Conservation (phyloP, 2,329 filamentous ascomycete species). For the Verticillium nonalfalfae region DNA sequence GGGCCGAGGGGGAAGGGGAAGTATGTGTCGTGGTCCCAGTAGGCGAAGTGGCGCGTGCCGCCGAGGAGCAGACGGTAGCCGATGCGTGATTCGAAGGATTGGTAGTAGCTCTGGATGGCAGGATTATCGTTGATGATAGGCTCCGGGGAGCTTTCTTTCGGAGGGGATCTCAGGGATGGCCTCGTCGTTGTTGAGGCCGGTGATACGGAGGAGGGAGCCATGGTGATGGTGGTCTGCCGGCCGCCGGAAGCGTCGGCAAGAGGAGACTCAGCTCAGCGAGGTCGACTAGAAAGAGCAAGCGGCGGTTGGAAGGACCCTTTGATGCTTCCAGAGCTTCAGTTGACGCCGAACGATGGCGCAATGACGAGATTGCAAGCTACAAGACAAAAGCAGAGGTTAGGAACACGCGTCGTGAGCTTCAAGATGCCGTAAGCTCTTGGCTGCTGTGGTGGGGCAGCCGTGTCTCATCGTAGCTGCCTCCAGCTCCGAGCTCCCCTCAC, state of each 20-base stretch:
- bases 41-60: conserved; percentile 43
- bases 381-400: no score
- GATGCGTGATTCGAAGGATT: conserved; percentile 35
- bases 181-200: not conserved
- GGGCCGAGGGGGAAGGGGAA: conserved; percentile 40
- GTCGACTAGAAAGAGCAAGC: not conserved
- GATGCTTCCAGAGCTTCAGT: not conserved
- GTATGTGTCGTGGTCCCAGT: conserved; percentile 33
- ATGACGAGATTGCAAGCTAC: not conserved
- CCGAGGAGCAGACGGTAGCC: conserved; percentile 36
- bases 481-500: not conserved
- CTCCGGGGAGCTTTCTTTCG: not conserved
- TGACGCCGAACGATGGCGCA: not conserved
- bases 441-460: not conserved
- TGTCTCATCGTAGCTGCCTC: not conserved
- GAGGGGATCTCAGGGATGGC: not conserved
- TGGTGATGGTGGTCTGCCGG: not conserved
- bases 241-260: not conserved
- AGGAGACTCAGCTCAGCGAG: not conserved
- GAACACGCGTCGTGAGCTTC: not conserved
- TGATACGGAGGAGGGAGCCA: not conserved
- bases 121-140: conserved; percentile 30
- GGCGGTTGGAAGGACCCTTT: not conserved
- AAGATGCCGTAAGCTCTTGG: not conserved
- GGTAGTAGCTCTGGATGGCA: conserved; percentile 35